phyloP scores from a whole-genome alignment of 192 early-diverging fungal genomes.

The Kickxella alabastrina region DNA sequence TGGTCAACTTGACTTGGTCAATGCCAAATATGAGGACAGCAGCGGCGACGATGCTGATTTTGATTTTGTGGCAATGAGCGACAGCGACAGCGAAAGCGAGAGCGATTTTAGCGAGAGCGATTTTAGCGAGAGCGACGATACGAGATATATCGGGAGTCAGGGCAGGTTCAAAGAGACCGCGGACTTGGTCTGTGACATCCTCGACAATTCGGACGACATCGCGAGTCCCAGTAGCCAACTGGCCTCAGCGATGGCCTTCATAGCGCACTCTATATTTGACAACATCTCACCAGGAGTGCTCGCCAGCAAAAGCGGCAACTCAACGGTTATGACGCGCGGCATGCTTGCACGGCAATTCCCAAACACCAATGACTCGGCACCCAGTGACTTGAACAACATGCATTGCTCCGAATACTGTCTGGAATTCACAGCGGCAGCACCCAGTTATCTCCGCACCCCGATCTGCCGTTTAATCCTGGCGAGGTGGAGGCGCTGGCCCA shows the following conservation, averaged over 20 bases:
- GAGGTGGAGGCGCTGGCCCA: constrained; percentile 33
- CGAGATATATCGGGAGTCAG: background rate
- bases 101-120: constrained; percentile 7
- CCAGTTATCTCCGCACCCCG: no score
- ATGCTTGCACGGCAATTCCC: constrained; percentile 24
- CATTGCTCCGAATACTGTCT: constrained; percentile 23
- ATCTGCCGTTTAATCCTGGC: constrained; percentile 22
- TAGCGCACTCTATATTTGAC: constrained; percentile 31
- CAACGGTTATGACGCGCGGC: constrained; percentile 29
- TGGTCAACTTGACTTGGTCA: no score
- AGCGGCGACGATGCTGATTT: constrained; percentile 10
- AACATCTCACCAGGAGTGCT: background rate
- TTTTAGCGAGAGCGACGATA: constrained; percentile 7
- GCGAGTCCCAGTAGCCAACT: constrained; percentile 21
- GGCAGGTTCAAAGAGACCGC: constrained; percentile 13
- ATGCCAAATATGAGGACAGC: no score
- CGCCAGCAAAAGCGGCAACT: background rate
- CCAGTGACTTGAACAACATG: background rate
- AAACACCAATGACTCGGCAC: background rate
- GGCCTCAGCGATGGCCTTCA: constrained; percentile 27
- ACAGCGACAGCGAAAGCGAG: constrained; percentile 15
- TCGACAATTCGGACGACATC: constrained; percentile 12
- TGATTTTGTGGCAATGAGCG: constrained; percentile 24
- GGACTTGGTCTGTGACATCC: constrained; percentile 31
- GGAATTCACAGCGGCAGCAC: background rate